phyloP scores from a whole-genome alignment of 768 basidiomycete genomes.

The Termitomyces heimii region DNA sequence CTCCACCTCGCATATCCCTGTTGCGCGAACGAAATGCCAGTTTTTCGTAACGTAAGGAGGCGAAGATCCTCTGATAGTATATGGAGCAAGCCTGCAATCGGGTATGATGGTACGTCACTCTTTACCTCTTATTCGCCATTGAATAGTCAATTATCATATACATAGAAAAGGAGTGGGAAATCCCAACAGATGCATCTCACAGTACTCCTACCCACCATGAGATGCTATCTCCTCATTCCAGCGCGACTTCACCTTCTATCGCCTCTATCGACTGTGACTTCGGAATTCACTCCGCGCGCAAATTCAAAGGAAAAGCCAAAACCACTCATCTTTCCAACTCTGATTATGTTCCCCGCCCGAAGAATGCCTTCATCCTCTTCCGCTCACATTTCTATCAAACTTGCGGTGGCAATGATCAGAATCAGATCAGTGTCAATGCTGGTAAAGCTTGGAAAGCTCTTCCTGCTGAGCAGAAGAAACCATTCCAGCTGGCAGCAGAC shows the following conservation, averaged over 20 bases:
- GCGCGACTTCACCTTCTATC: conserved; percentile 8
- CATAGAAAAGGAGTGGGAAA: conserved; percentile 19
- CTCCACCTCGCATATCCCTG: neutral
- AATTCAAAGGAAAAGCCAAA: conserved; percentile 11
- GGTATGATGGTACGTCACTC: conserved; percentile 18
- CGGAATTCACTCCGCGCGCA: neutral
- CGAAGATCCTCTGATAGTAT: conserved; percentile 19
- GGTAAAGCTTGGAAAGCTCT: conserved; percentile 24
- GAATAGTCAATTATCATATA: neutral
- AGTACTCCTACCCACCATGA: neutral
- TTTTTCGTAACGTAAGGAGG: conserved; percentile 19
- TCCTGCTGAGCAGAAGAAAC: conserved; percentile 15
- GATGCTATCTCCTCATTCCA: conserved; percentile 6
- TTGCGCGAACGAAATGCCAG: conserved; percentile 19
- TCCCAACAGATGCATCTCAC: neutral
- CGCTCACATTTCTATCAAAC: conserved; percentile 22
- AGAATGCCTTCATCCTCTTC: conserved; percentile 34
- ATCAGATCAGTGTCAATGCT: conserved; percentile 26
- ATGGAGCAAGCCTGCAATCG: conserved; percentile 14
- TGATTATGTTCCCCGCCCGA: conserved; percentile 26
- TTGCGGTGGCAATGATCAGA: conserved; percentile 20
- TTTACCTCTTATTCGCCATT: neutral
- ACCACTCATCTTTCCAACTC: conserved; percentile 7
- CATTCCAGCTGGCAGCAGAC: conserved; percentile 16
- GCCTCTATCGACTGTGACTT: conserved; percentile 9